Base-by-base conservation (phyloP, 2,329 filamentous ascomycete genomes). In the Hypomyces perniciosus region DNA sequence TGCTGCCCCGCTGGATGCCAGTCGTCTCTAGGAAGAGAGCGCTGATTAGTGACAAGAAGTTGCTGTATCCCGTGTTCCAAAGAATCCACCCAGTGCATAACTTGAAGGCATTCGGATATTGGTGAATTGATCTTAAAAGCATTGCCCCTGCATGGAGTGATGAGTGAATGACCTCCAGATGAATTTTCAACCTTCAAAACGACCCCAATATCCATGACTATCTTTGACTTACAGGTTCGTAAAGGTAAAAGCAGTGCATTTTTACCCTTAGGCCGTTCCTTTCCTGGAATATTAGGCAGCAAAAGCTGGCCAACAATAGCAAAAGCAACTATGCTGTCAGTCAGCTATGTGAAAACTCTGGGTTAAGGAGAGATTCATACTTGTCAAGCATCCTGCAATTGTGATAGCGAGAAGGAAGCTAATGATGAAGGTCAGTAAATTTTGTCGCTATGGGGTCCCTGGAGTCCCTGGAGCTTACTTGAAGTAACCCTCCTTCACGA, bases 81-180 rank as follows among this genome's bases (percentile, higher is more conserved):
- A 57, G 48, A 27, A 57, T 53, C 56, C 56, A 57, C 10, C 54
- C 56, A 7, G 54, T 44, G 46, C 56, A 58, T 29, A 58, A 51
- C 51, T 58, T 58, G 48, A 58, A 58, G 30, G 56, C 56, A 27
- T 58, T 58, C 4, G 56, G 56, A 40, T 58, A 58, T 6, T 35
- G 50, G 13, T 54, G 52, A 13, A 56, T 48, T n/a, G 54, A 58
- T 13, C 48, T 38, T n/a, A 58, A 47, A 10, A 58, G 50, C 45
- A 44, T 51, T 28, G 55, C 13, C 56, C 56, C 54, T 58, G 44
- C 6, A n/a, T 29, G 20, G n/a, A 40, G 27, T n/a, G 4, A 44
- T 8, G 26, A 39, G 4, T 34, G 41, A 50, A 30, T 20, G 20
- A 3, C 4, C 13, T 9, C 29, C 9, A 13, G 3, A 49, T 44